Base-by-base conservation (phyloP, 192 early-diverging fungal species). In the Entophlyctis luteolus region DNA sequence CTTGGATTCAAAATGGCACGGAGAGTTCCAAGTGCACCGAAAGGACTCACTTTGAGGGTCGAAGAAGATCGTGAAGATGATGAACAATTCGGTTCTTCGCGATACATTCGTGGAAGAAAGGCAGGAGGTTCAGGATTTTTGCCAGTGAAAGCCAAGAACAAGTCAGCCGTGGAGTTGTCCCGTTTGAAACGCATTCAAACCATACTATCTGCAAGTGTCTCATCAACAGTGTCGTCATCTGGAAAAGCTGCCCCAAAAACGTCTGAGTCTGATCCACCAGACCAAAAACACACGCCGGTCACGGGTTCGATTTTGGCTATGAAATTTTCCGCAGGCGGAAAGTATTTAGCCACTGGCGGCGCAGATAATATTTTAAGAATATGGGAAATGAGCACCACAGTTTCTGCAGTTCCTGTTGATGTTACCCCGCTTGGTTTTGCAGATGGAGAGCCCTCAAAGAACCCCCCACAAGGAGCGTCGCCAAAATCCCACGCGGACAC, bases 351-450 rank as follows among this genome's bases (percentile, higher is more conserved):
- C 33, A 54, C 58, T 2, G 79, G 60, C 22, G 72, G 70, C 48
- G 70, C 63, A 0, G 74, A 74, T 42, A 48, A 75, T 50, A 67
- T 69, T 45, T 62, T 75, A 25, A 72, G 89, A 0, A 72, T 93
- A 27, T 94, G 46, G 36, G 39, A 36, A 22, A 62, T 47, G 8
- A 20, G 50, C 34, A n/a, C 67, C 6, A 23, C 16, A 12, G 16
- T 22, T 68, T 16, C 55, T 32, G 48, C 1, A 14, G 16, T 22
- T 34, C 0, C 0, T 25, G 8, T 36, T 31, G 12, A 23, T 34
- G 16, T 0, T 67, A 66, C 0, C 27, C 18, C 16, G 23, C 59
- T 25, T 36, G 0, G 18, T 34, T 29, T 28, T 37, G 18, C 12
- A 18, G 32, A 0, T 1, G 4, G 56, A n/a, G 25, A 18, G 12